phyloP scores from a whole-genome alignment of 306 rosid genomes.

The Casuarina glauca region DNA sequence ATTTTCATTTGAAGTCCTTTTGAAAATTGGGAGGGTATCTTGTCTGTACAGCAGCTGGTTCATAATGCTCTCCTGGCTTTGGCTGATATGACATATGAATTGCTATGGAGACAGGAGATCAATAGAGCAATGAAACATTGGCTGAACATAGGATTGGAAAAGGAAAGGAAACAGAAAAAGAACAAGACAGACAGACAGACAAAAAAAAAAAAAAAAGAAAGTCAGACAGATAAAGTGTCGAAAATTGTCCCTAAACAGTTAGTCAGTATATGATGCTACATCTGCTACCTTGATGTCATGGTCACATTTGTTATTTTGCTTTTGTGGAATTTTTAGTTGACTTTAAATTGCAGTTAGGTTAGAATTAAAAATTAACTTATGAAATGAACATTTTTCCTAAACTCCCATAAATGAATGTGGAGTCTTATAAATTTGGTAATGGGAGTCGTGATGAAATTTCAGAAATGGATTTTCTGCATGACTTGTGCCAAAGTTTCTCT shows the following conservation, averaged over 20 bases:
- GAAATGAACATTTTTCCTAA: background rate
- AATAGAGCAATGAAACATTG: background rate
- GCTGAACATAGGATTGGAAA: background rate
- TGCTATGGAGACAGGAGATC: background rate
- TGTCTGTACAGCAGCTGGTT: slow-evolving; percentile 14
- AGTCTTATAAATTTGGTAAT: background rate
- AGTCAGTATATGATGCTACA: background rate
- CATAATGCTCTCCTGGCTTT: background rate
- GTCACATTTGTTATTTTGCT: background rate
- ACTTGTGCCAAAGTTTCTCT: background rate
- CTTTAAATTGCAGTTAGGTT: background rate
- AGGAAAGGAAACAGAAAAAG: background rate
- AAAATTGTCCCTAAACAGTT: background rate
- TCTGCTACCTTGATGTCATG: background rate
- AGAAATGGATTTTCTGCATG: background rate
- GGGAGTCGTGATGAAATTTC: background rate
- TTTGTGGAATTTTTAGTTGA: background rate
- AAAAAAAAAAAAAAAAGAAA: too few species aligned
- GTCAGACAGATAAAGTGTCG: background rate
- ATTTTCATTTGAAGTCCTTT: background rate
- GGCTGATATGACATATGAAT: background rate
- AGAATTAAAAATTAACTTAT: background rate
- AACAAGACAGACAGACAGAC: too few species aligned
- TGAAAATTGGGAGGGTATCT: slow-evolving; percentile 10
- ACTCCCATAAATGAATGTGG: background rate